Evolutionary conservation across 2,329 filamentous ascomycete genomes (phyloP).

Genomic region (Zasmidium angulare): DNA sequence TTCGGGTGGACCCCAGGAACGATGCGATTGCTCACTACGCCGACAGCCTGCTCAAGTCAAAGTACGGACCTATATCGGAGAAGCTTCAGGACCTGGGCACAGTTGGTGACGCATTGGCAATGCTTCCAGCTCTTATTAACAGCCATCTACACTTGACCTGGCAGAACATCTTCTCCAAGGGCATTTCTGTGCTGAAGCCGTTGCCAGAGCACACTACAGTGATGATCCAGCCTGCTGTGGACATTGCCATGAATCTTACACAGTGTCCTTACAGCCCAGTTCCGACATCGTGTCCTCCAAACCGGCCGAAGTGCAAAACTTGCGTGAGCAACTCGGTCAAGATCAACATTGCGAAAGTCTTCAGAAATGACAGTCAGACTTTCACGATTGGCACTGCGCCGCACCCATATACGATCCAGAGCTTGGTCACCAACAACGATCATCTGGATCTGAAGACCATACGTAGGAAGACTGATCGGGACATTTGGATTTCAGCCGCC

Average conservation of each 20-base stretch:
- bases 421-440: slow-evolving; percentile 57
- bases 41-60: slow-evolving; percentile 57
- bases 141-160: slow-evolving; percentile 82
- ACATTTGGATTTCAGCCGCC: slow-evolving; percentile 72
- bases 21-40: slow-evolving; percentile 78
- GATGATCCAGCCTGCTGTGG: slow-evolving; percentile 67
- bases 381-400: slow-evolving; percentile 88
- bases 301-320: slow-evolving; percentile 69
- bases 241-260: slow-evolving; percentile 72
- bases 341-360: slow-evolving; percentile 65
- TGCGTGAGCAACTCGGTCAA: slow-evolving; percentile 68
- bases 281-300: slow-evolving; percentile 79
- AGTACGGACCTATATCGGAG: slow-evolving; percentile 68
- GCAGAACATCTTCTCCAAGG: slow-evolving; percentile 73
- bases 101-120: slow-evolving; percentile 58
- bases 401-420: slow-evolving; percentile 82
- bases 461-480: slow-evolving; percentile 65
- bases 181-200: slow-evolving; percentile 80
- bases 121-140: slow-evolving; percentile 74
- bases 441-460: slow-evolving; percentile 44
- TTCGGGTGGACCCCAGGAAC: slow-evolving; percentile 65
- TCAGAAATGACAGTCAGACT: slow-evolving; percentile 67
- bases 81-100: slow-evolving; percentile 55
- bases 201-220: slow-evolving; percentile 71
- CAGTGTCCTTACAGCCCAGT: slow-evolving; percentile 73